A percentile compares a stretch with the other conserved stretches of the same genome.
phyloP scores from a whole-genome alignment of 768 basidiomycete species.

The Trametes villosa region DNA sequence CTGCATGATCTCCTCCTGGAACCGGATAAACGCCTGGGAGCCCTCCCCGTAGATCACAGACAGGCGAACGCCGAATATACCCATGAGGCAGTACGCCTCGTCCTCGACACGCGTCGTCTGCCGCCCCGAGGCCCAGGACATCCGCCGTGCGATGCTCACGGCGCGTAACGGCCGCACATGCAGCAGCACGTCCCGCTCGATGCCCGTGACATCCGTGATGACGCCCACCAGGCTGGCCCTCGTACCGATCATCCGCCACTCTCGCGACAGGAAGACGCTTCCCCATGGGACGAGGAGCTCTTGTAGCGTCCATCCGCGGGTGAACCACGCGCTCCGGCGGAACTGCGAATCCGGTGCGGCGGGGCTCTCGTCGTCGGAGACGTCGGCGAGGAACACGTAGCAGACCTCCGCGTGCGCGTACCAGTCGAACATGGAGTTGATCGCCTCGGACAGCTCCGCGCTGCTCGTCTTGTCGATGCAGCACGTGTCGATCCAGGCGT shows the following conservation, averaged over 20 bases:
- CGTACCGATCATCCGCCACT: neutral
- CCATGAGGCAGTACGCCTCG: constrained; percentile 3
- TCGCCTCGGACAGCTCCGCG: neutral
- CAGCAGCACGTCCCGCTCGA: neutral
- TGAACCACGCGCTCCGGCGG: neutral
- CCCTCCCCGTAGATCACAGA: neutral
- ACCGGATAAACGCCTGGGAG: neutral
- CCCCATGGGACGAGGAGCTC: neutral
- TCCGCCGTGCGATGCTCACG: neutral
- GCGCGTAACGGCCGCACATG: neutral
- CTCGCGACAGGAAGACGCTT: neutral
- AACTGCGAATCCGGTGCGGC: neutral
- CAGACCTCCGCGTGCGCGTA: neutral
- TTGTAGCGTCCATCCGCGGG: neutral
- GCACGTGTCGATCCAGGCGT: neutral
- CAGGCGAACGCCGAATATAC: constrained; percentile 1
- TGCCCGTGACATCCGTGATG: neutral
- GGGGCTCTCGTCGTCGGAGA: neutral
- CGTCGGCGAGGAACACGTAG: neutral
- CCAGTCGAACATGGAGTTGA: constrained; percentile 4
- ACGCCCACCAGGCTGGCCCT: neutral
- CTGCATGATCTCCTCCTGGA: constrained; percentile 1
- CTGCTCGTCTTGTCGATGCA: constrained; percentile 1
- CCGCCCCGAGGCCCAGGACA: constrained; percentile 1
- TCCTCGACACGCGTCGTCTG: neutral